Evolutionary conservation across 306 rosid species (phyloP).

Genomic region (Delonix regia): DNA sequence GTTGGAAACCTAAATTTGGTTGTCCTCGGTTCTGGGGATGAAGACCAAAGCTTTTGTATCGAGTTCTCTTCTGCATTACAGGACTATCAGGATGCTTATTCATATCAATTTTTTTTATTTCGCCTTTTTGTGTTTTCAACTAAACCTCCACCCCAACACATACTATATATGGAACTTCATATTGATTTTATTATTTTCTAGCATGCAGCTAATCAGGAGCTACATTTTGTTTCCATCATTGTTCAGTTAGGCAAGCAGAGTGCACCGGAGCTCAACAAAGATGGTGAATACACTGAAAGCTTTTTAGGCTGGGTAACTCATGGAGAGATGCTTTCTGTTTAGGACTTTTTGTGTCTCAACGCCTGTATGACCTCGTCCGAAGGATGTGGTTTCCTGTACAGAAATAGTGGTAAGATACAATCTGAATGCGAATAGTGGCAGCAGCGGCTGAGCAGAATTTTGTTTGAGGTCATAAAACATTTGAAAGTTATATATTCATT

Average conservation of each 20-base stretch:
- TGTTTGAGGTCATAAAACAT: neutral
- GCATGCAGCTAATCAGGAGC: neutral
- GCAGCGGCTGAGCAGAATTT: conserved; percentile 27
- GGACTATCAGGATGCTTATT: neutral
- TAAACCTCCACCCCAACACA: neutral
- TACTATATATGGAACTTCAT: neutral
- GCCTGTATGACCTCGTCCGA: conserved; percentile 39
- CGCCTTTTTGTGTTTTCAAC: neutral
- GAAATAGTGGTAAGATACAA: conserved; percentile 35
- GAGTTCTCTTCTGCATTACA: neutral
- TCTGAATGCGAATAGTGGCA: neutral
- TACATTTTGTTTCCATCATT: conserved; percentile 1
- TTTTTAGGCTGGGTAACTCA: conserved; percentile 44
- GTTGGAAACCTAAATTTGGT: neutral
- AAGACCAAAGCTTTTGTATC: neutral
- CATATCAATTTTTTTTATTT: neutral
- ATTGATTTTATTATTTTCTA: neutral
- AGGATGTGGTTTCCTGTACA: conserved; percentile 53
- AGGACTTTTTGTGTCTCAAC: conserved; percentile 20
- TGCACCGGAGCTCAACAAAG: conserved; percentile 32
- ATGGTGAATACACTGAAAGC: conserved; percentile 23
- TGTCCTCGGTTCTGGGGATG: neutral
- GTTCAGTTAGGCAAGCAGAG: conserved; percentile 40
- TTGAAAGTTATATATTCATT: neutral
- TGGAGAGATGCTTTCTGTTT: conserved; percentile 42